Base-by-base conservation (phyloP, 306 rosid species). In the Lablab purpureus region DNA sequence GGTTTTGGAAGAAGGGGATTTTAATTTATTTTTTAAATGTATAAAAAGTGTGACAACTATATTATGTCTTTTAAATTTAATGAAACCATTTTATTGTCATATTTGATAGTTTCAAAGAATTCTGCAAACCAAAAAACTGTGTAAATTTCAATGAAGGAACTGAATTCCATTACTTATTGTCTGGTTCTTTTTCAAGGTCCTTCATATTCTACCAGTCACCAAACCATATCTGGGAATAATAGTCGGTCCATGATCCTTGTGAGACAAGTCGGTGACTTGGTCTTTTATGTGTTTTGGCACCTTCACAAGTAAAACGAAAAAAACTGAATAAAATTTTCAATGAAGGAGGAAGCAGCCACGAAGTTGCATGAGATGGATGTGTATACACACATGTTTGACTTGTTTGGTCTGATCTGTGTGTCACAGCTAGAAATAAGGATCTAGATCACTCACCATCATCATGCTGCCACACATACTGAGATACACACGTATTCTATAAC, bases 261-360 rank as follows among this genome's bases (percentile, higher is more conserved):
- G 51, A 25, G 1, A 36, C 77, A 83, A 83, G 86, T 83, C 86
- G 86, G 86, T 83, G 86, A 78, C 76, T 78, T 72, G 56, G 86
- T 83, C 86, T 45, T 66, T 52, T n/a, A 30, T 77, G 63, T 32
- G 62, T 50, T 77, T 27, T 64, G 79, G 71, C 62, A 71, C n/a
- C 77, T 49, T n/a, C 3, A 64, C 71, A 72, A 30, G 5, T 11
- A 12, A 41, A 41, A 43, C 2, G 2, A 8, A 37, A 47, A 25
- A 34, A 54, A 55, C 10, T 13, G 13, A 52, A 67, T 27, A 19
- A 18, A 41, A 21, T 50, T 25, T 68, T 27, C 1, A 47, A 59
- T 36, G 46, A 59, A 41, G 13, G 1, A 40, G 79, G 85, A 77
- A 77, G 55, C 47, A 70, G 22, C 75, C 75, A 51, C 37, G 85